A percentile compares a stretch with the other conserved stretches of the same genome.
Conservation (phyloP, 202 grass and related monocot genomes). For the Saccharum hybrid region DNA sequence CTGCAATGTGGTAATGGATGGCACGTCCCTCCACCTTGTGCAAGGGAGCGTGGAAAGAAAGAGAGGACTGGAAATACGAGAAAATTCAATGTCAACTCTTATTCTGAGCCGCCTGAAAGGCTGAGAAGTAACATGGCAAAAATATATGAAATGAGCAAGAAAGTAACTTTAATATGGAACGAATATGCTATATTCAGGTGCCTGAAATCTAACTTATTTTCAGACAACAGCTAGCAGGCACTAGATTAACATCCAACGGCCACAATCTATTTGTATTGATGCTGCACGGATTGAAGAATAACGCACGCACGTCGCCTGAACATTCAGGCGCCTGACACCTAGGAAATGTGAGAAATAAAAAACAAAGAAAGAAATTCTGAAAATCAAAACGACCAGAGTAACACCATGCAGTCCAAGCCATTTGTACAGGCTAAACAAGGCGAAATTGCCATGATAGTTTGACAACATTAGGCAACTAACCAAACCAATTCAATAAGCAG, state of each 20-base stretch:
- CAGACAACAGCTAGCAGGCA: too few relatives aligned
- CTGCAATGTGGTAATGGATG: constrained; percentile 75
- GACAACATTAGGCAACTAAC: not conserved
- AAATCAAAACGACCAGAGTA: not conserved
- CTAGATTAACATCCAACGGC: too few relatives aligned
- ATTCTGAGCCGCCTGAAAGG: not conserved
- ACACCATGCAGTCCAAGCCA: not conserved
- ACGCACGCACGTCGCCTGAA: too few relatives aligned
- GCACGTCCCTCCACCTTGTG: constrained; percentile 76
- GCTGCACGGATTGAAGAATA: too few relatives aligned
- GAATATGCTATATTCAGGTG: too few relatives aligned
- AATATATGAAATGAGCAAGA: not conserved
- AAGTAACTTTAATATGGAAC: not conserved
- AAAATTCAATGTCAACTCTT: constrained; percentile 34
- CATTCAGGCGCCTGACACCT: too few relatives aligned
- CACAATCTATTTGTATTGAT: too few relatives aligned
- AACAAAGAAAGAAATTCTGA: not conserved
- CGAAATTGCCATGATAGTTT: not conserved
- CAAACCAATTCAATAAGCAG: not conserved
- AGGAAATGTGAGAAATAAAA: not conserved
- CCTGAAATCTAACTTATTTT: too few relatives aligned
- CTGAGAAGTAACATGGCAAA: not conserved
- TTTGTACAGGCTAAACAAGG: not conserved
- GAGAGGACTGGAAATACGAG: constrained; percentile 52
- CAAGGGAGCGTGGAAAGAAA: constrained; percentile 53